Percentiles rank a stretch among this genome's conserved stretches.
These are phyloP conservation scores for Aspergillus fructus DNA, from an alignment of 2,329 filamentous ascomycete species.

Conservation along the genomic window DNA sequence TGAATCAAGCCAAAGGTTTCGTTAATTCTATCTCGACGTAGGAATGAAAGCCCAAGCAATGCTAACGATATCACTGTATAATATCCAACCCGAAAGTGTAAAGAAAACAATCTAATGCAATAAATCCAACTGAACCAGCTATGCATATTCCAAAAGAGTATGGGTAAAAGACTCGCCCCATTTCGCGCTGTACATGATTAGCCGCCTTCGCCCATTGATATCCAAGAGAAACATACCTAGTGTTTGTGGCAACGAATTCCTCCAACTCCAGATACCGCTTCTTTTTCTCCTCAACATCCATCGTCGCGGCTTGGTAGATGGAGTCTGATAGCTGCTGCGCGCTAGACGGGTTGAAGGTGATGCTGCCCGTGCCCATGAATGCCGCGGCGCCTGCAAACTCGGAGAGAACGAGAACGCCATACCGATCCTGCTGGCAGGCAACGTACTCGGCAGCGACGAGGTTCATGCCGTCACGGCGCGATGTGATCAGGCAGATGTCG, in stretches of 20 bases:
- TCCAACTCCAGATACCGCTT: conserved; percentile 81
- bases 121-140: background rate
- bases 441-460: conserved; percentile 97
- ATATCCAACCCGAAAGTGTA: background rate
- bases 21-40: no score
- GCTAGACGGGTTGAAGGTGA: conserved; percentile 95
- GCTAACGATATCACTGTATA: background rate
- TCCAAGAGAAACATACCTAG: conserved; percentile 52
- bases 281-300: conserved; percentile 76
- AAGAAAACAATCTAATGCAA: background rate
- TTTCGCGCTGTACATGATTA: conserved; percentile 25
- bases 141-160: background rate
- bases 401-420: conserved; percentile 89
- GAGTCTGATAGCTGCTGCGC: conserved; percentile 86
- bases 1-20: no score
- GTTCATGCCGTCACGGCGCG: conserved; percentile 94
- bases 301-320: conserved; percentile 82
- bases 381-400: conserved; percentile 95
- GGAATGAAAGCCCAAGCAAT: no score
- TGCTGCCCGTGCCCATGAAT: conserved; percentile 73
- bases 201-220: background rate
- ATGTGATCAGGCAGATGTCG: conserved; percentile 84
- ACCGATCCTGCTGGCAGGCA: conserved; percentile 78
- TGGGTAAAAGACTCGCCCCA: conserved; percentile 34
- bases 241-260: conserved; percentile 90